Conservation (phyloP, 371 early-diverging fungal genomes). For the Mucor piriformis region DNA sequence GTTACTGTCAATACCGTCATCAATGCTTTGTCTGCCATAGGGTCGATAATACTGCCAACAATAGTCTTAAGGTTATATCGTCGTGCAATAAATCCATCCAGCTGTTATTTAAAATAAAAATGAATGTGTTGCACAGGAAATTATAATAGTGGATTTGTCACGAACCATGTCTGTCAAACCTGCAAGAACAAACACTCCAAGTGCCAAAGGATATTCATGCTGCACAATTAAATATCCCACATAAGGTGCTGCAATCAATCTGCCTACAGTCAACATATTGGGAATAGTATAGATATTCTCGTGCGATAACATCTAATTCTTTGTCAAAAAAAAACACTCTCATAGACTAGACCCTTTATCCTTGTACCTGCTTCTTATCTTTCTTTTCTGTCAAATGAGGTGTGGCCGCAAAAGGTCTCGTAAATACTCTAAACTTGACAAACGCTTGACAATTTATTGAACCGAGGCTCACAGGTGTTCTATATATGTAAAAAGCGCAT, state of each 20-base stretch:
- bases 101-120: constrained; percentile 29
- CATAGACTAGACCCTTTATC: neutral
- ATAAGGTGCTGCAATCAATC: constrained; percentile 77
- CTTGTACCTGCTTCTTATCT: constrained; percentile 2
- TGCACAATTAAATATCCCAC: constrained; percentile 86
- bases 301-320: neutral
- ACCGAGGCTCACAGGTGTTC: no score
- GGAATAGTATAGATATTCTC: constrained; percentile 91
- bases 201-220: constrained; percentile 69
- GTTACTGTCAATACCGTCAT: constrained; percentile 90
- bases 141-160: constrained; percentile 2
- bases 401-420: neutral
- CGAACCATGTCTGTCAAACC: constrained; percentile 83
- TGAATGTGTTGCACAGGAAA: neutral
- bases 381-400: neutral
- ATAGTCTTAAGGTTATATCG: constrained; percentile 81
- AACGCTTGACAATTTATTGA: no score
- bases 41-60: constrained; percentile 91
- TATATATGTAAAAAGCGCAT: no score
- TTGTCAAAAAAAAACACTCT: neutral
- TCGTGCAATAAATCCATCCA: constrained; percentile 93
- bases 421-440: neutral
- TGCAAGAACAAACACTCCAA: constrained; percentile 73
- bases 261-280: constrained; percentile 79
- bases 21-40: constrained; percentile 92